Evolutionary conservation across 2,329 filamentous ascomycete species (phyloP).

Genomic region (Xylariaceae sp.): DNA sequence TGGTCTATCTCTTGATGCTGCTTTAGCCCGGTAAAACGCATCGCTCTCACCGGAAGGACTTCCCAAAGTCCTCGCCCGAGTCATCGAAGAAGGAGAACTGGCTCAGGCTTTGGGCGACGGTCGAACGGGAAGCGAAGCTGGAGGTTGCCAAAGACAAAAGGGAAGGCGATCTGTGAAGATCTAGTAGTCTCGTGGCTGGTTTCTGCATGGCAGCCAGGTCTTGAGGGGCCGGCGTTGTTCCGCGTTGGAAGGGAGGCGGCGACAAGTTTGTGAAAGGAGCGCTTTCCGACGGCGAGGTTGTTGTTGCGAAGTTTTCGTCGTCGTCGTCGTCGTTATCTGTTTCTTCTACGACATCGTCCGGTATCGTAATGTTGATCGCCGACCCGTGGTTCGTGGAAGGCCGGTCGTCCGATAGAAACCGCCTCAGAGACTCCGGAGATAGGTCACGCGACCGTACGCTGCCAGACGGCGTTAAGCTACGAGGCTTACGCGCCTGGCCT

Average conservation of each 20-base stretch:
- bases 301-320: slow-evolving; percentile 60
- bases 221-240: slow-evolving; percentile 31
- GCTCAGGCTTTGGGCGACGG: slow-evolving; percentile 34
- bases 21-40: not conserved
- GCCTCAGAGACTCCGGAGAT: slow-evolving; percentile 52
- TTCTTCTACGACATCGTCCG: slow-evolving; percentile 47
- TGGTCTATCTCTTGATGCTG: too few species aligned
- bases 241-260: slow-evolving; percentile 48
- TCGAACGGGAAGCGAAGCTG: slow-evolving; percentile 34
- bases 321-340: slow-evolving; percentile 56
- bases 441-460: slow-evolving; percentile 48
- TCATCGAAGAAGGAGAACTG: slow-evolving; percentile 47
- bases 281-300: slow-evolving; percentile 39
- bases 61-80: slow-evolving; percentile 41
- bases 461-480: slow-evolving; percentile 38
- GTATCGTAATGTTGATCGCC: slow-evolving; percentile 37
- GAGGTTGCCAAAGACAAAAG: slow-evolving; percentile 30
- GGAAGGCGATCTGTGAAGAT: slow-evolving; percentile 29
- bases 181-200: too few species aligned
- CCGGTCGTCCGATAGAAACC: slow-evolving; percentile 48
- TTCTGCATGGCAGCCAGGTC: slow-evolving; percentile 2
- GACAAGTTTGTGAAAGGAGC: slow-evolving; percentile 47
- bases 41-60: not conserved
- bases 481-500: slow-evolving; percentile 31
- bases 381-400: slow-evolving; percentile 36